Evolutionary conservation across 305 asterid genomes (phyloP), one percentile per base, ranked within the genome.

Genomic region (Petunia hybrid): DNA sequence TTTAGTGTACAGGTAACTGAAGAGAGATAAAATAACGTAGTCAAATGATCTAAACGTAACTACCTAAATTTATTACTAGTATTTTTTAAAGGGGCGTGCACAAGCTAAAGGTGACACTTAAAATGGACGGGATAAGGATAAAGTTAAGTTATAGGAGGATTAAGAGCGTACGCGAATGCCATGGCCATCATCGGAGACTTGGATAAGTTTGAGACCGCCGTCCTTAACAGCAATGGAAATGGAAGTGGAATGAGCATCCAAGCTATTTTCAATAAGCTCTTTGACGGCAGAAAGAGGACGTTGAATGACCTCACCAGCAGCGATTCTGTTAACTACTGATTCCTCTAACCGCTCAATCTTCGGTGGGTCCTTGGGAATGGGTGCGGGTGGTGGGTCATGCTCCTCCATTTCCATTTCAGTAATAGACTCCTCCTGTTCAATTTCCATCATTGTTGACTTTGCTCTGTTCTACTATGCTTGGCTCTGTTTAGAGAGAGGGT

Each of bases 271-370:
- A 22, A 92, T 79, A 64, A 95, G 99, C 93, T 95, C 99, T 84
- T 94, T 95, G 12, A 94, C 96, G 86, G 97, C 98, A 83, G 99
- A 95, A n/a, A 94, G 92, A 8, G 99, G 99, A 79, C 98, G 95
- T 81, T 93, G 98, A 87, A 95, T 90, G 81, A 95, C 97, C 88
- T 95, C 98, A 6, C 99, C 99, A 64, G 99, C 99, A 67, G 98
- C 98, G 77, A 95, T 95, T 90, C 94, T 87, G 90, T 95, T 92
- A 78, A 95, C 97, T 82, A 94, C 98, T 43, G 93, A 89, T 87
- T 92, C 97, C 53, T 95, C 97, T 68, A 95, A 88, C 59, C 95
- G 97, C 75, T 87, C 91, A 82, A 95, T 95, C 74, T 70, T 82
- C 13, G 98, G 99, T 14, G 97, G 93, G 67, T 91, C 94, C 84